Base-by-base conservation (phyloP, 345 rosid genomes). In the Syzygium aromaticum region DNA sequence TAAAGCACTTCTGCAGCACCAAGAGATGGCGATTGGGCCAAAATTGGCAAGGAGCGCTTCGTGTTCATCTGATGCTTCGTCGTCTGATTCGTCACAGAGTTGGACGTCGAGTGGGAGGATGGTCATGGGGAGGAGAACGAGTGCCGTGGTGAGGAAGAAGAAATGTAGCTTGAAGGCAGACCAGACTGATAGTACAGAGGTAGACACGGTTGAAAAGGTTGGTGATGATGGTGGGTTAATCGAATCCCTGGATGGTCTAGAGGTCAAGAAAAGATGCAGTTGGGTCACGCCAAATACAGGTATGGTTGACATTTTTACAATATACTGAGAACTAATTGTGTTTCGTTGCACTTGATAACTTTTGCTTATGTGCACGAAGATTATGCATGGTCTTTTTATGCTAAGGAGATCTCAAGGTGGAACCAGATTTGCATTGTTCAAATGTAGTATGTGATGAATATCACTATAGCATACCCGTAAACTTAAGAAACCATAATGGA, bases 221-320 rank as follows among this genome's bases (percentile, higher is more conserved):
- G 83, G 84, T 54, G 85, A 59, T 12, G 89, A 86, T 88, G 43
- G 77, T 80, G 87, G 87, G 54, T 86, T 82, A 67, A 86, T 49
- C 64, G 87, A 64, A 40, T 73, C 90, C 53, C 89, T 67, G 54
- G 91, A 92, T 92, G 92, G 91, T 90, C 86, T 90, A 87, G 90
- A 91, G 43, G 87, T 91, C 89, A 94, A 90, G 91, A 95, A 89
- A 90, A 93, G 94, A 52, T 96, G 98, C 87, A 91, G 95, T 27
- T 96, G 98, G 98, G 95, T 96, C 88, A 95, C 97, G 11, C 93
- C 96, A 25, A 95, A 90, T 88, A 87, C 98, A 77, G 98, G 98
- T 96, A 87, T 61, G 89, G 13, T 84, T 87, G 86, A n/a, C 49
- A 30, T 59, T 85, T 86, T 87, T 43, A 17, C 52, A 57, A 33